Evolutionary conservation across 2,329 filamentous ascomycete genomes (phyloP), one percentile per base, ranked within the genome.

Genomic region (Atkinsonella texensis): DNA sequence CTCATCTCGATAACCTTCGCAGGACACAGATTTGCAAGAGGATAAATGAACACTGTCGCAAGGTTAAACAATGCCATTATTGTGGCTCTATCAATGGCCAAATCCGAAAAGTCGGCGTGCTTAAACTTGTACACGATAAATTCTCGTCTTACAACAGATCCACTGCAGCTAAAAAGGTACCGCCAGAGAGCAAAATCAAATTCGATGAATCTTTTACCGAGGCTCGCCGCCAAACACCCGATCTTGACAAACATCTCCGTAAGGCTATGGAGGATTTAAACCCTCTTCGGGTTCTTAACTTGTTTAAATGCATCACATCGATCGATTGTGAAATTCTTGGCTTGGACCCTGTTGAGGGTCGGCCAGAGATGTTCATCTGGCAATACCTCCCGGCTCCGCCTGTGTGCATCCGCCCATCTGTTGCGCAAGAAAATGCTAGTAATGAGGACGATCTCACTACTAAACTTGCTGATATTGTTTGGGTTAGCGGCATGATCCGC

Each of bases 311-410:
- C 62, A 89, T 98, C 52, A 84, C 82, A 12, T 80, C 86, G 2
- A 80, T 81, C 8, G 93, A 98, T 65, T 95, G 91, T 65, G 90
- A 97, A 66, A 75, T 98, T 20, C 75, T 98, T 1, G 91, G 91
- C 4, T 80, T 98, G 60, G 84, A 96, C 61, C 87, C 90, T 1
- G 76, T 80, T 13, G 89, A 95, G 60, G 89, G 89, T 11, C 80
- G 90, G 17, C 93, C 93, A 0, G 93, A 98, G 65, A 95, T 95
- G 83, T 94, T 97, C 66, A 81, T 98, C 44, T 98, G 93, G 93
- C 90, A 95, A 63, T 95, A 89, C 62, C 77, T 98, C 38, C 93
- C 93, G 1, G 91, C 91, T 0, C 91, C 93, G 1, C 93, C 93
- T 0, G 87, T 97, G 6, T 94, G 89, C 59, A 95, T 98, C 60